Evolutionary conservation across 2,329 filamentous ascomycete genomes (phyloP).

Genomic region (Cryphonectria carpinicola): DNA sequence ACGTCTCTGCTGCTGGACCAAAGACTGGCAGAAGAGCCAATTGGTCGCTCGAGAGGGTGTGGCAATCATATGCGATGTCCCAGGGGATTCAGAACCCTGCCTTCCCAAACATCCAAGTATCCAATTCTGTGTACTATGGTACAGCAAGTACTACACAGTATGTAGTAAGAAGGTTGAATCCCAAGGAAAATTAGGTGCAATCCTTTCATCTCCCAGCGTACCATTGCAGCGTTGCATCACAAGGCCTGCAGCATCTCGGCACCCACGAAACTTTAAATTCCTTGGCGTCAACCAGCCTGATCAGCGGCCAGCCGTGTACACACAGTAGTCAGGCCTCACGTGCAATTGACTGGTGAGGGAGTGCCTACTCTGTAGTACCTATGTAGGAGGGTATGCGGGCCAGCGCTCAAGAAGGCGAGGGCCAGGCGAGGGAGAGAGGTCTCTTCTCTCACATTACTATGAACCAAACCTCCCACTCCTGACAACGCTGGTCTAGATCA

Average conservation of each 20-base stretch:
- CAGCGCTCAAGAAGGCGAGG: neutral
- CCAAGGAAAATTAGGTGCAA: neutral
- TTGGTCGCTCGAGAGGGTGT: conserved; percentile 17
- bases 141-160: no score
- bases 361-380: neutral
- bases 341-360: neutral
- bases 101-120: neutral
- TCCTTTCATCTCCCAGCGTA: conserved; percentile 21
- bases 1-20: conserved; percentile 2
- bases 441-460: neutral
- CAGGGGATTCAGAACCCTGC: neutral
- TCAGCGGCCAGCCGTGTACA: neutral
- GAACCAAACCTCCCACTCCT: neutral
- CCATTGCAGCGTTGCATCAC: conserved; percentile 25
- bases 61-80: conserved; percentile 4
- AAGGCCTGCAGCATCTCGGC: conserved; percentile 18
- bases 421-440: neutral
- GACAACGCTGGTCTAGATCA: neutral
- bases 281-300: neutral
- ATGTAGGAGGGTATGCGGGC: neutral
- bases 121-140: neutral
- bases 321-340: neutral
- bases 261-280: conserved; percentile 22
- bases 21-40: conserved; percentile 6
- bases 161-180: neutral